Evolutionary conservation across 441 rosid genomes (phyloP), one percentile per base, ranked within the genome.

Genomic region (Aquilaria agallochum): DNA sequence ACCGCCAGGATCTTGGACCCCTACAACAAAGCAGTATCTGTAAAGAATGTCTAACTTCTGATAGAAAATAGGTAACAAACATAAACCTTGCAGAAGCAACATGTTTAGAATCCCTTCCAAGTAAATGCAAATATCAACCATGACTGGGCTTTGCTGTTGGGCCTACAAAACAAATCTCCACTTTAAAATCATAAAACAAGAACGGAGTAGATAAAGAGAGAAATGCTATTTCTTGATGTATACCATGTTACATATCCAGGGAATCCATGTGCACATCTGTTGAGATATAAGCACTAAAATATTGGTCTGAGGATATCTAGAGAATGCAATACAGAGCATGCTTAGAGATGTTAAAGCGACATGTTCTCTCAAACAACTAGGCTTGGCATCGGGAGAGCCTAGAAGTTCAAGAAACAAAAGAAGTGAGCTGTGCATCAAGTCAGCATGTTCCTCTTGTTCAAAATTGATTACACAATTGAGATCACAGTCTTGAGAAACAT

Each of bases 211-310:
- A 36, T 44, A 64, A 60, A 55, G 55, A 72, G 45, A 73, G 72
- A 58, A 48, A 59, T 48, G 56, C 50, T 71, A 68, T 44, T 3
- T 53, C 55, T 53, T 60, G 20, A 34, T 54, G 50, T 51, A 53
- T 76, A 95, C 97, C 96, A 81, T 84, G 66, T 84, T 87, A 71
- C 75, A 76, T 75, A 92, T 81, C 96, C 97, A 90, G n/a, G 89
- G 92, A 59, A 88, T 83, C 98, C 97, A 92, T 44, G 78, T 74
- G 72, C 52, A 74, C 92, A 90, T 78, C 74, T 74, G 82, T 52
- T 48, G 79, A 76, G 82, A 83, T 75, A 88, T 88, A 81, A 72
- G 55, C 55, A 53, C 67, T 66, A 86, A 83, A 76, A 92, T 67
- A 60, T 68, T 68, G 58, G 85, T 77, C 67, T 73, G 65, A 65